Base-by-base conservation (phyloP, 768 basidiomycete genomes). In the Tephrocybe sp. region DNA sequence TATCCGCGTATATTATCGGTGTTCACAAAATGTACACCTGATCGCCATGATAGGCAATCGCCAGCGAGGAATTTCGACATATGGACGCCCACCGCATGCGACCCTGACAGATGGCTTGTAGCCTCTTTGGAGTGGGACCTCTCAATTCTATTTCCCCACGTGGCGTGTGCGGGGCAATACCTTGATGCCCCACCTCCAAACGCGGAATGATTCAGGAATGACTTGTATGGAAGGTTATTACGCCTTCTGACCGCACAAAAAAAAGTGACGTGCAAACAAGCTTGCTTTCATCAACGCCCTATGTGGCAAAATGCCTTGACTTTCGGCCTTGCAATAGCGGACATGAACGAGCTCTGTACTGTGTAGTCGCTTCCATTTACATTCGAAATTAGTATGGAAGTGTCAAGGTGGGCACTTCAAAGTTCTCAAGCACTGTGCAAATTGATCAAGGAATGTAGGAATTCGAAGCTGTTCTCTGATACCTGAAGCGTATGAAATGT, bases 31-130 rank as follows among this genome's bases (percentile, higher is more conserved):
- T 44, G 2, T 9, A 26, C 19, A 19, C 9, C 40, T 56, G 55
- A 56, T 53, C 36, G 23, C 51, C 38, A 43, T 49, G 55, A 56
- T 56, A 53, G 52, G 55, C 20, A 56, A 43, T 39, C n/a, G 16
- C 6, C 11, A 13, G 8, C 14, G 5, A 10, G 30, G 30, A 44
- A 39, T 34, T 14, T 34, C 5, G 32, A 39, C 44, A 20, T 30
- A 30, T 34, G 19, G 26, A 35, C 16, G 30, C 30, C 38, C 45
- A 38, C 23, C 12, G 19, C 7, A 26, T 16, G 17, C 47, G 35
- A 39, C 49, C 45, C 39, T 52, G 45, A 39, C 33, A 36, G 34
- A 13, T 46, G 34, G n/a, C 34, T 41, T 39, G 12, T 16, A 26
- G 30, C 17, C 33, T 39, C 10, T 20, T 39, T 19, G 41, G 31